phyloP scores from a whole-genome alignment of 352 stramenopile genomes.

The Phytophthora capsici region DNA sequence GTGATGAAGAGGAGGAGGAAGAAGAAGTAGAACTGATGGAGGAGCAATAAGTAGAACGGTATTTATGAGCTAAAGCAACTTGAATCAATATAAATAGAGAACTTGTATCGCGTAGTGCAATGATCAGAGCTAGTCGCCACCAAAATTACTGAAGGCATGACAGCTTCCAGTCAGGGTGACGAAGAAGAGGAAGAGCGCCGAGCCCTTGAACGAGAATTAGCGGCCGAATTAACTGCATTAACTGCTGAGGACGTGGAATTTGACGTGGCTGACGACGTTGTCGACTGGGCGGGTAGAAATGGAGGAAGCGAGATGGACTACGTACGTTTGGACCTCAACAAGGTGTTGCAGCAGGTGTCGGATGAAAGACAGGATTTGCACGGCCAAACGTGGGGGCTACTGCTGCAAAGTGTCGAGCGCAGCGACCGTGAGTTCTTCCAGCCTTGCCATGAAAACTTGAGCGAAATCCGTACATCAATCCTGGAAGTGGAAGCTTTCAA shows the following conservation, averaged over 20 bases:
- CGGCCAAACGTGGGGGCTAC: conserved; percentile 27
- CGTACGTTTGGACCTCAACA: conserved; percentile 44
- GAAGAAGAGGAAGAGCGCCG: conserved; percentile 52
- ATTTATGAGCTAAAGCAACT: conserved; percentile 28
- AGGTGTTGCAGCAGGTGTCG: conserved; percentile 28
- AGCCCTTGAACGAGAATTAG: conserved; percentile 54
- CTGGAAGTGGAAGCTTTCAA: conserved; percentile 1
- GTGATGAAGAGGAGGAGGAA: conserved; percentile 11
- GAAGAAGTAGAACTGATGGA: conserved; percentile 26
- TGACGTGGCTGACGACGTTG: conserved; percentile 8
- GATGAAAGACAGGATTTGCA: neutral
- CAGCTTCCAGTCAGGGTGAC: conserved; percentile 21
- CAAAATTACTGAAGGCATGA: conserved; percentile 10
- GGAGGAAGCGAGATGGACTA: conserved; percentile 19
- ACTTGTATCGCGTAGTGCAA: conserved; percentile 8
- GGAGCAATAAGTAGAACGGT: conserved; percentile 13
- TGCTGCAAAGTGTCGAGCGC: conserved; percentile 46
- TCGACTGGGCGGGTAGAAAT: neutral
- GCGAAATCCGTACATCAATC: conserved; percentile 36
- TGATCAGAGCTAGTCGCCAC: conserved; percentile 6
- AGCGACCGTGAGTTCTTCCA: conserved; percentile 53
- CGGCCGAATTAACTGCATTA: conserved; percentile 39
- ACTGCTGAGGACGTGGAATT: conserved; percentile 32
- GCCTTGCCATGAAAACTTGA: conserved; percentile 34
- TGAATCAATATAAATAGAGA: conserved; percentile 32